phyloP scores from a whole-genome alignment of 2,329 filamentous ascomycete genomes.

The Seiridium unicorne region DNA sequence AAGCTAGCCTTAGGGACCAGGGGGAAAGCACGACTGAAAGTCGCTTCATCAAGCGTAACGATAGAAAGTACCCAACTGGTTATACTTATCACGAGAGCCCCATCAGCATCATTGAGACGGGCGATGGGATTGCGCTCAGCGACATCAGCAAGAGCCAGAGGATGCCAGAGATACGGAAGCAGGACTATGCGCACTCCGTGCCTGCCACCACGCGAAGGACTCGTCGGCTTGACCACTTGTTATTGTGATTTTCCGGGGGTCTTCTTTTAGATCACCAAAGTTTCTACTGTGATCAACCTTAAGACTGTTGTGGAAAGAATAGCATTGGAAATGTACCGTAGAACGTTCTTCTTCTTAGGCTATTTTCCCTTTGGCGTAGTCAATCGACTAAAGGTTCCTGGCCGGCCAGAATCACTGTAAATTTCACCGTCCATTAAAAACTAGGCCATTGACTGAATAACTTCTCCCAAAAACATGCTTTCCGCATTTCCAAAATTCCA shows the following conservation, averaged over 20 bases:
- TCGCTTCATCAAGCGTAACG: neutral
- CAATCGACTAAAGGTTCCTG: no score
- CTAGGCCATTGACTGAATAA: no score
- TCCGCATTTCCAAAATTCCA: no score
- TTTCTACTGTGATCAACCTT: no score
- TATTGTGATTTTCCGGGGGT: neutral
- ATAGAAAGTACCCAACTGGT: neutral
- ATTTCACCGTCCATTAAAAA: no score
- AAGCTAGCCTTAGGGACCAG: slow-evolving; percentile 33
- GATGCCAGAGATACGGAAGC: slow-evolving; percentile 10
- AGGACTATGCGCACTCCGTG: neutral
- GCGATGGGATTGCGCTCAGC: slow-evolving; percentile 21
- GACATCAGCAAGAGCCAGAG: slow-evolving; percentile 23
- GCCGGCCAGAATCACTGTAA: no score
- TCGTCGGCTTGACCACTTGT: neutral
- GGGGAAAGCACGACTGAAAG: neutral
- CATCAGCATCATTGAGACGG: slow-evolving; percentile 26
- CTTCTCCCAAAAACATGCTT: no score
- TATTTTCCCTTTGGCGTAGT: no score
- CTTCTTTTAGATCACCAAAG: no score
- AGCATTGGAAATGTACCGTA: no score
- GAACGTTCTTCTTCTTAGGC: no score
- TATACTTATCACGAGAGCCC: slow-evolving; percentile 10
- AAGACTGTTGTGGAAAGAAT: no score
- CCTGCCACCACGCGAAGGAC: neutral